These are phyloP conservation scores for Amylocystis lapponica DNA, from an alignment of 768 basidiomycete species.

Conservation along the genomic window DNA sequence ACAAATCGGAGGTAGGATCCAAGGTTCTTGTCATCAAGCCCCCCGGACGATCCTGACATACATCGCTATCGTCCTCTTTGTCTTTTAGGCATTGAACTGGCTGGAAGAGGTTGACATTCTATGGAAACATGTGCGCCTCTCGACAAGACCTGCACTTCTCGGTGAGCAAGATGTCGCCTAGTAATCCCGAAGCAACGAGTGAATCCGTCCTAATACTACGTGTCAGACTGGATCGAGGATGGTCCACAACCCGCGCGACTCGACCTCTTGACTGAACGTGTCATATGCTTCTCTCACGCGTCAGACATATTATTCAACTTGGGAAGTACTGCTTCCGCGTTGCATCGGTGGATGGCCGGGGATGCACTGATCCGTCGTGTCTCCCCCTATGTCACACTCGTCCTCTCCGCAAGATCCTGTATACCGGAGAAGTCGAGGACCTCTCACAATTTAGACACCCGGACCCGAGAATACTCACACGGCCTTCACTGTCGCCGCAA, in stretches of 20 bases:
- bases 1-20: conserved; percentile 9
- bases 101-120: conserved; percentile 24
- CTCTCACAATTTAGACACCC: conserved; percentile 10
- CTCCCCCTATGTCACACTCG: neutral
- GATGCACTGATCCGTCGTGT: conserved; percentile 1
- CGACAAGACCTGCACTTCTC: conserved; percentile 1
- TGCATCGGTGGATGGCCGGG: conserved; percentile 20
- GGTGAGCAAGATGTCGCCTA: too few species aligned
- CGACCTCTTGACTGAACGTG: conserved; percentile 23
- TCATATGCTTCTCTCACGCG: conserved; percentile 17
- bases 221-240: conserved; percentile 24
- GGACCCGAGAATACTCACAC: conserved; percentile 8
- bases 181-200: too few species aligned
- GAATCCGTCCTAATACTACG: too few species aligned
- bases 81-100: conserved; percentile 29
- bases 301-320: conserved; percentile 26
- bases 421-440: neutral
- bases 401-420: conserved; percentile 4
- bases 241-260: conserved; percentile 15
- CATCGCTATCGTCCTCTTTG: too few species aligned
- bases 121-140: conserved; percentile 17
- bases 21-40: too few species aligned
- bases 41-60: too few species aligned
- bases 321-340: conserved; percentile 29
- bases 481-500: conserved; percentile 3